A percentile compares a stretch with the other conserved stretches of the same genome.
phyloP scores from a whole-genome alignment of 768 basidiomycete species.

The Pleurotus cornucopiae region DNA sequence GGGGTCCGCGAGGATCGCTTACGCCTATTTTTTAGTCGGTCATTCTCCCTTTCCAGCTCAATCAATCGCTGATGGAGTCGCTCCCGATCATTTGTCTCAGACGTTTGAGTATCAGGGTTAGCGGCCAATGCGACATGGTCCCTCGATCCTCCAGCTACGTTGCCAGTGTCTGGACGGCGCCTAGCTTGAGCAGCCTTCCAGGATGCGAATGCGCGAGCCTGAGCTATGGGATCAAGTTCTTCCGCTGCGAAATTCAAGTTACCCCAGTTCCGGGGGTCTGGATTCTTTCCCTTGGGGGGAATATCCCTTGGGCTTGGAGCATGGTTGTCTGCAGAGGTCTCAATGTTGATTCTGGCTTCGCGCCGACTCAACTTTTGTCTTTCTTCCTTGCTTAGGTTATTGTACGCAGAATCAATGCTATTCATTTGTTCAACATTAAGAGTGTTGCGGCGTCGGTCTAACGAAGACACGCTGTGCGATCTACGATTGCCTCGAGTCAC shows the following conservation, averaged over 20 bases:
- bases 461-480: not conserved
- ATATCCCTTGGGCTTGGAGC: not conserved
- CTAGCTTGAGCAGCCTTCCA: not conserved
- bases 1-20: not conserved
- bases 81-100: not conserved
- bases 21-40: not conserved
- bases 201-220: conserved; percentile 6
- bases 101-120: not conserved
- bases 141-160: not conserved
- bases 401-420: not conserved
- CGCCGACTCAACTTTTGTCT: not conserved
- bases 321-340: not conserved
- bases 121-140: not conserved
- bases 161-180: not conserved
- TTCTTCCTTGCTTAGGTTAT: not conserved
- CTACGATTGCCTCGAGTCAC: not conserved
- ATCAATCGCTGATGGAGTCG: not conserved
- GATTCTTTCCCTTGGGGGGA: conserved; percentile 36
- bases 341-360: not conserved
- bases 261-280: conserved; percentile 22
- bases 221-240: conserved; percentile 14
- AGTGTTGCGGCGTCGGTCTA: not conserved
- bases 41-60: not conserved
- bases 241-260: conserved; percentile 8
- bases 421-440: not conserved